A percentile compares a stretch with the other conserved stretches of the same genome.
phyloP scores from a whole-genome alignment of 2,329 filamentous ascomycete genomes.

The Didymella segeticola region DNA sequence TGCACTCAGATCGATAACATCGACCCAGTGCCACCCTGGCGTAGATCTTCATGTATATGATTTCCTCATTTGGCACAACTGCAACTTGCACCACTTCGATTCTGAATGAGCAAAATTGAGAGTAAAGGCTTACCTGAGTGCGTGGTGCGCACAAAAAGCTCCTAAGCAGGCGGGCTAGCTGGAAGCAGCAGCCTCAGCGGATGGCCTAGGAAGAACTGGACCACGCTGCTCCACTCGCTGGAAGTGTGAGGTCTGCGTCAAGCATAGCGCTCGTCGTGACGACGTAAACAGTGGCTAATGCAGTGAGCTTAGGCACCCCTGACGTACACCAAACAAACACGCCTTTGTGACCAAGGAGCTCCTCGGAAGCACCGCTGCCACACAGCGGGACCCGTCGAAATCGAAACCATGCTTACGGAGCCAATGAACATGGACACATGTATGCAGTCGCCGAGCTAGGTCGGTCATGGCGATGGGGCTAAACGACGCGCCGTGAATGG shows the following conservation, averaged over 20 bases:
- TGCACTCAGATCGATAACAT: constrained; percentile 6
- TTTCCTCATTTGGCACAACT: constrained; percentile 2
- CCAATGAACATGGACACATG: constrained; percentile 11
- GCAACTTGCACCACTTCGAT: background rate
- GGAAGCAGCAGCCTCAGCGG: background rate
- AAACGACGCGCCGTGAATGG: constrained; percentile 4
- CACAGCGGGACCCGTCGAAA: constrained; percentile 11
- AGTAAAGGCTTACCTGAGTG: background rate
- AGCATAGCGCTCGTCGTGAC: constrained; percentile 17
- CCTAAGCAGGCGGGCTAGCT: background rate
- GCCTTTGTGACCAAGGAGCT: constrained; percentile 6
- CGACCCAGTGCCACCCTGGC: constrained; percentile 11
- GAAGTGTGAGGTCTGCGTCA: constrained; percentile 18
- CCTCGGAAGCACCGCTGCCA: constrained; percentile 11
- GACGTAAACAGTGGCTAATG: constrained; percentile 21
- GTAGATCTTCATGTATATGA: constrained; percentile 4
- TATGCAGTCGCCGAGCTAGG: constrained; percentile 6
- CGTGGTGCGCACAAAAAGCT: background rate
- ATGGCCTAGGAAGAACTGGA: constrained; percentile 9
- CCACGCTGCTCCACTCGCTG: constrained; percentile 7
- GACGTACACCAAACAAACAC: constrained; percentile 23
- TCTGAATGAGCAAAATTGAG: background rate
- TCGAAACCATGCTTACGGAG: constrained; percentile 1
- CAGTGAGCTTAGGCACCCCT: constrained; percentile 13
- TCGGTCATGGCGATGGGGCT: constrained; percentile 6